Percentiles rank a stretch among this genome's conserved stretches.
phyloP scores from a whole-genome alignment of 2,329 filamentous ascomycete genomes.

The Neonectria sp. region DNA sequence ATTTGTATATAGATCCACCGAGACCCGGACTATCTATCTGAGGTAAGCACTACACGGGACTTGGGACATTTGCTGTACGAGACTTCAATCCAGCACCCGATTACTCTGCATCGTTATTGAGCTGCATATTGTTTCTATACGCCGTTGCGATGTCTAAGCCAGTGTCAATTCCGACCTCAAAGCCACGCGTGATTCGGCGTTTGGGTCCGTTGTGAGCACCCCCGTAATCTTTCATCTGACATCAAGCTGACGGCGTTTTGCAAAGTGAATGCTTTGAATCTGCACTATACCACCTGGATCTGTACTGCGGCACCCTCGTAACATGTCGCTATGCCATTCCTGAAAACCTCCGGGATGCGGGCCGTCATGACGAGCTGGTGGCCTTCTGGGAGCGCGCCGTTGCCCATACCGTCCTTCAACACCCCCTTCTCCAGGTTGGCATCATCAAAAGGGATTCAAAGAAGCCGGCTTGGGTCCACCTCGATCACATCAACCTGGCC shows the following conservation, averaged over 20 bases:
- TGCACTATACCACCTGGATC: constrained; percentile 11
- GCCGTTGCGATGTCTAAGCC: background rate
- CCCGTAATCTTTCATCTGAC: background rate
- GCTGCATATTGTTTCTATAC: background rate
- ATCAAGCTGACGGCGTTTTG: background rate
- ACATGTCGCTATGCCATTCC: constrained; percentile 24
- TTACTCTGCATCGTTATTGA: background rate
- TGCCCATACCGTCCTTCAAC: constrained; percentile 21
- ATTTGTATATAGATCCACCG: background rate
- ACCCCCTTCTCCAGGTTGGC: constrained; percentile 29
- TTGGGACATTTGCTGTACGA: too few species aligned
- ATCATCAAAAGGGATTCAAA: constrained; percentile 10
- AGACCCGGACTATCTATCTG: background rate
- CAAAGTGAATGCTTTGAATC: constrained; percentile 21
- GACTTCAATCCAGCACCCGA: background rate
- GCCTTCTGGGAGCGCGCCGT: constrained; percentile 19
- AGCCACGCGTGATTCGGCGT: constrained; percentile 18
- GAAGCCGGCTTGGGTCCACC: constrained; percentile 8
- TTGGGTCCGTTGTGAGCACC: constrained; percentile 20
- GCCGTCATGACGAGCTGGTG: constrained; percentile 5
- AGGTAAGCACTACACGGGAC: background rate
- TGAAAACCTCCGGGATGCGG: background rate
- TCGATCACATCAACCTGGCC: constrained; percentile 11
- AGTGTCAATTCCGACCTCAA: constrained; percentile 1
- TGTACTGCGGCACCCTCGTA: constrained; percentile 18